A percentile compares a stretch with the other conserved stretches of the same genome.
Conservation (phyloP, 768 basidiomycete species). For the Lactarius hatsudake region DNA sequence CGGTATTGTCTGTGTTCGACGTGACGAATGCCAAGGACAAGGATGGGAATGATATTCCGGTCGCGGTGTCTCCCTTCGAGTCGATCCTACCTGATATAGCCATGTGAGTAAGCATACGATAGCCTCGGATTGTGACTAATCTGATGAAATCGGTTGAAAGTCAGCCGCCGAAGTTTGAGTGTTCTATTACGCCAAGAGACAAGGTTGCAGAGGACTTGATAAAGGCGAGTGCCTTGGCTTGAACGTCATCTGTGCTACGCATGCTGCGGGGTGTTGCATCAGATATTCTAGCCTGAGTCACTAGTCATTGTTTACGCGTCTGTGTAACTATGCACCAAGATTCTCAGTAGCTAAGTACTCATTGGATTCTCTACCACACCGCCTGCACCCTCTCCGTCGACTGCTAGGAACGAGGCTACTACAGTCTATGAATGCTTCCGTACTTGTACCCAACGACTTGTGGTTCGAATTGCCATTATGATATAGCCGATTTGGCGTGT, state of each 20-base stretch:
- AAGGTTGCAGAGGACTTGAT: not conserved
- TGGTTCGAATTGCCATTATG: too few relatives aligned
- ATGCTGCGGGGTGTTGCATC: not conserved
- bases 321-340: too few relatives aligned
- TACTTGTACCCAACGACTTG: too few relatives aligned
- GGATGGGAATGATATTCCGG: not conserved
- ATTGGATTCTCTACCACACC: too few relatives aligned
- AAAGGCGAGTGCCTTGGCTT: not conserved
- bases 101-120: not conserved
- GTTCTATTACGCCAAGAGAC: not conserved
- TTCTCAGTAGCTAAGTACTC: too few relatives aligned
- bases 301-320: not conserved
- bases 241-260: not conserved
- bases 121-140: not conserved
- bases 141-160: not conserved
- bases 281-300: not conserved
- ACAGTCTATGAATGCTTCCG: too few relatives aligned
- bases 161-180: not conserved
- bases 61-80: not conserved
- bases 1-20: slow-evolving; percentile 12
- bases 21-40: slow-evolving; percentile 12
- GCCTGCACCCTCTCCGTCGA: too few relatives aligned
- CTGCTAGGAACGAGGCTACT: too few relatives aligned
- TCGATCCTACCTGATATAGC: not conserved
- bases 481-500: too few relatives aligned